Evolutionary conservation across 2,329 filamentous ascomycete species (phyloP), one percentile per base, ranked within the genome.

Genomic region (Thermomyces lanuginosus): DNA sequence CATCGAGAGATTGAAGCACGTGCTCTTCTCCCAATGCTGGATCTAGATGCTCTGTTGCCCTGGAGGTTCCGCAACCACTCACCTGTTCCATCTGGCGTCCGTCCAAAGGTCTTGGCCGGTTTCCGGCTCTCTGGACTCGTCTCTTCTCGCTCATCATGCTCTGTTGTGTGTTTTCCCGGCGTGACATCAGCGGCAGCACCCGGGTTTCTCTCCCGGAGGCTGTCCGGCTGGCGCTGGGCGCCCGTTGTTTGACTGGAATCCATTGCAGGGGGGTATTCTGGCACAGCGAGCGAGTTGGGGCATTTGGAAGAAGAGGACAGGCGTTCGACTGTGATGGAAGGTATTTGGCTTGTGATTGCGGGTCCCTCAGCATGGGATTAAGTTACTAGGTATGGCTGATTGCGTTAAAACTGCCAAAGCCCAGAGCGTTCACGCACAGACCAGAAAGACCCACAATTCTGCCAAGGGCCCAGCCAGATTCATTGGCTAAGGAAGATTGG

Each of bases 21-120:
- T 6, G 5, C 7, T 11, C 21, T 6, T 6, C 24, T 26, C 13
- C 24, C 4, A 11, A 11, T 6, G 6, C 6, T 22, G 12, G 14
- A 23, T 26, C 24, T 28, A 21, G 34, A 35, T 24, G 18, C 18
- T 20, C 10, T 20, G 10, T 8, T 8, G 7, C 18, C 18, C 7
- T 20, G 7, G 6, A 23, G 21, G 8, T 23, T 12, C 16, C n/a
- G n/a, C 17, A 32, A 29, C 36, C 29, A 63, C 79, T 55, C 67
- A 93, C 86, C 73, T 56, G 71, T 91, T 44, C 86, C 86, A 56
- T 84, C 78, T 16, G 81, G 81, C 8, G 86, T 93, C 38, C 84
- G 74, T 30, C 86, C 86, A 62, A 79, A 92, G 0, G 83, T 92
- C 62, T 81, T 86, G 49, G 72, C 73, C 35, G 66, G 56, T 35